These are phyloP conservation scores for Cavenderia fasciculata DNA, from an alignment of 78 protist genomes.

Conservation along the genomic window DNA sequence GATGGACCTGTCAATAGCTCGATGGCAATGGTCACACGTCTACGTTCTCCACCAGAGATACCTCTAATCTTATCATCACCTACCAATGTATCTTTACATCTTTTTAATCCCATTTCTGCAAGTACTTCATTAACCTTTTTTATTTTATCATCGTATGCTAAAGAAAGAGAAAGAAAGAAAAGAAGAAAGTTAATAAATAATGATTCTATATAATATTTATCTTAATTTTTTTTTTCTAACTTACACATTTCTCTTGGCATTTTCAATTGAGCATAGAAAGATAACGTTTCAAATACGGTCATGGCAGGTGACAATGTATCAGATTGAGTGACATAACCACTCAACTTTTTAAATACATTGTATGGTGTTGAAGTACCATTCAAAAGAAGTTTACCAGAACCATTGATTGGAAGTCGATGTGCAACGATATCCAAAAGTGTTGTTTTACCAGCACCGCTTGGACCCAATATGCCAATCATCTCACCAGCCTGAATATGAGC, in stretches of 20 bases:
- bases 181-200: too few species aligned
- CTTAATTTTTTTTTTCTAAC: too few species aligned
- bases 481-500: slow-evolving; percentile 29
- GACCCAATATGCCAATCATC: slow-evolving; percentile 57
- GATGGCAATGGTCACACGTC: slow-evolving; percentile 69
- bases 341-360: slow-evolving; percentile 50
- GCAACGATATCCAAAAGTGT: slow-evolving; percentile 73
- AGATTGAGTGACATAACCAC: slow-evolving; percentile 70
- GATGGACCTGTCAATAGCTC: slow-evolving; percentile 84
- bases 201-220: too few species aligned
- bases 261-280: slow-evolving; percentile 76
- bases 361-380: slow-evolving; percentile 53
- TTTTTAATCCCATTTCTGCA: slow-evolving; percentile 66
- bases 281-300: slow-evolving; percentile 89
- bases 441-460: slow-evolving; percentile 40
- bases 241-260: slow-evolving; percentile 43
- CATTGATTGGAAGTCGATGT: slow-evolving; percentile 56
- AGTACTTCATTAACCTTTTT: slow-evolving; percentile 64
- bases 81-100: slow-evolving; percentile 46
- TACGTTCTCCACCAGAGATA: slow-evolving; percentile 90
- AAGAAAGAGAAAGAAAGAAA: neutral
- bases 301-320: slow-evolving; percentile 65
- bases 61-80: slow-evolving; percentile 85
- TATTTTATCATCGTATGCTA: slow-evolving; percentile 25
- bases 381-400: slow-evolving; percentile 27